Conservation (phyloP, 108 stramenopile genomes). For the Halocafeteria seosinensis region DNA sequence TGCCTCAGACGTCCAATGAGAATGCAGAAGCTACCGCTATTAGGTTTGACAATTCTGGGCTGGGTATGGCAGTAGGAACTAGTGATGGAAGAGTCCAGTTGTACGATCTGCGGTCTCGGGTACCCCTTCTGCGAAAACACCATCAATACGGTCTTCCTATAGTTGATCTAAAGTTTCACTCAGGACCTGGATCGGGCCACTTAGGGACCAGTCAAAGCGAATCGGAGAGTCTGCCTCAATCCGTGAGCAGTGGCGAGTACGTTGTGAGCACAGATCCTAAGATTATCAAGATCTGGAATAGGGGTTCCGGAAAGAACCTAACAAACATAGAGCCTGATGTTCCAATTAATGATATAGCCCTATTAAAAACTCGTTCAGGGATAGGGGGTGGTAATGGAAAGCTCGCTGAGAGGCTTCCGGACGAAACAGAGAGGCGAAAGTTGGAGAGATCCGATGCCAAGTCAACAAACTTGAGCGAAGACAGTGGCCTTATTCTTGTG, state of each 20-base stretch:
- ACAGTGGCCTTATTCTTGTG: slow-evolving; percentile 73
- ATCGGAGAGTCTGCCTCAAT: too few species aligned
- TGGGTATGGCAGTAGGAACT: slow-evolving; percentile 40
- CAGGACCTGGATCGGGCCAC: neutral
- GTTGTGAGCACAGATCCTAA: slow-evolving; percentile 71
- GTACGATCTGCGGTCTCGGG: slow-evolving; percentile 77
- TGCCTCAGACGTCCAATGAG: too few species aligned
- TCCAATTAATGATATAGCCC: slow-evolving; percentile 64
- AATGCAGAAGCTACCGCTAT: too few species aligned
- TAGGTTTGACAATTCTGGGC: neutral
- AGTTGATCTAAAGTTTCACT: neutral
- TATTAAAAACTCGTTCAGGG: slow-evolving; percentile 37
- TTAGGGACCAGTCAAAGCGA: too few species aligned
- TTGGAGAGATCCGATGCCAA: neutral
- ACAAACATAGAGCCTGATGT: slow-evolving; percentile 81
- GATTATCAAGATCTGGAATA: slow-evolving; percentile 79
- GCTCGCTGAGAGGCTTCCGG: neutral
- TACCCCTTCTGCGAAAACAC: slow-evolving; percentile 45
- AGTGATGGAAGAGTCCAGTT: slow-evolving; percentile 63
- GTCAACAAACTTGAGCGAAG: slow-evolving; percentile 31
- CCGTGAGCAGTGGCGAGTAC: too few species aligned
- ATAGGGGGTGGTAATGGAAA: slow-evolving; percentile 27
- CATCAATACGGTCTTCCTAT: neutral
- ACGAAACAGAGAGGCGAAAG: neutral
- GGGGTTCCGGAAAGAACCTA: slow-evolving; percentile 57